Conservation (phyloP, 495 filamentous ascomycete species). For the Cryomyces minteri region DNA sequence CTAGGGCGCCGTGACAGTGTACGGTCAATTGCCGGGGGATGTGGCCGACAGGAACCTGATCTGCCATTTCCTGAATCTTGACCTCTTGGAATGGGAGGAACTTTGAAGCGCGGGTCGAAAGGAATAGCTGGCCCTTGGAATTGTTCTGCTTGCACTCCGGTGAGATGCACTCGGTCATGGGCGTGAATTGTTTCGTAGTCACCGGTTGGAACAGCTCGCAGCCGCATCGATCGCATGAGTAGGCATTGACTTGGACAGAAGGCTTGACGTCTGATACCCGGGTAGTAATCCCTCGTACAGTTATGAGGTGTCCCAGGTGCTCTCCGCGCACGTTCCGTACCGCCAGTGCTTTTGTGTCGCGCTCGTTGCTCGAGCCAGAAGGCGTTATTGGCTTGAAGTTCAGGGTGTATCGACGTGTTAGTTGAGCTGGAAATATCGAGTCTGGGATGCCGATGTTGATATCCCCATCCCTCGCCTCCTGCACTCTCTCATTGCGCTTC, state of each 20-base stretch:
- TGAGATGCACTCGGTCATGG: conserved; percentile 70
- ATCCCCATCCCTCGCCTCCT: conserved; percentile 46
- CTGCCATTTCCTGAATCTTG: conserved; percentile 96
- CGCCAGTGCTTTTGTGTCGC: conserved; percentile 59
- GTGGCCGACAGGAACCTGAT: conserved; percentile 94
- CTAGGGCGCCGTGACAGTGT: conserved; percentile 72
- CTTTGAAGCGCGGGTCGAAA: conserved; percentile 86
- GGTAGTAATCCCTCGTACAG: conserved; percentile 84
- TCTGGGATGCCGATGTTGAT: conserved; percentile 35
- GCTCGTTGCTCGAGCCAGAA: conserved; percentile 43
- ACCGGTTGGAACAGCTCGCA: conserved; percentile 96
- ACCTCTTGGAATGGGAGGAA: conserved; percentile 97
- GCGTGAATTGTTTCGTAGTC: conserved; percentile 74
- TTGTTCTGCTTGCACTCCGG: conserved; percentile 79
- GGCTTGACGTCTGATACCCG: conserved; percentile 96
- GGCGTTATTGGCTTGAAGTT: conserved; percentile 82
- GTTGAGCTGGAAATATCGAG: conserved; percentile 66
- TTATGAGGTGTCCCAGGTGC: conserved; percentile 84
- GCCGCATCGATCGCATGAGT: conserved; percentile 90
- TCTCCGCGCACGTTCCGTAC: conserved; percentile 85
- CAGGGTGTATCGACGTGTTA: conserved; percentile 85
- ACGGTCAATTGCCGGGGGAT: conserved; percentile 83
- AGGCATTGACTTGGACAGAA: conserved; percentile 89
- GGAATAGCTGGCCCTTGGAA: conserved; percentile 78
- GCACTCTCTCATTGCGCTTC: conserved; percentile 62